phyloP scores from a whole-genome alignment of 1,139 yeast genomes.

The Taiozyma sp. region DNA sequence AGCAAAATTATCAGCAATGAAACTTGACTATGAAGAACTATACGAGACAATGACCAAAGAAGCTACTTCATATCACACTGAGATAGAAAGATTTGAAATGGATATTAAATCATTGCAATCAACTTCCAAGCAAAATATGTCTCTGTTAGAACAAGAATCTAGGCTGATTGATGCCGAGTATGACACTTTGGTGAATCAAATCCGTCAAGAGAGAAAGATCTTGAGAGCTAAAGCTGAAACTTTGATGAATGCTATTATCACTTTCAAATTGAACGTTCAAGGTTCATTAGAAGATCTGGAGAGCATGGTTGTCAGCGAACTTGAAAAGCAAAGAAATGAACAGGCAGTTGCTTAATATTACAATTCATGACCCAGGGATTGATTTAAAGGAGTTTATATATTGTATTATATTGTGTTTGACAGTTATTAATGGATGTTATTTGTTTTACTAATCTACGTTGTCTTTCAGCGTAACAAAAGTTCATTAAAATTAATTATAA shows the following conservation, averaged over 20 bases:
- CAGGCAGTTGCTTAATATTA: not conserved
- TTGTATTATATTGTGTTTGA: not conserved
- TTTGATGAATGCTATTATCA: slow-evolving; percentile 54
- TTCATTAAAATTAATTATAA: not conserved
- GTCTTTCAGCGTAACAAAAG: not conserved
- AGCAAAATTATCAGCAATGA: slow-evolving; percentile 48
- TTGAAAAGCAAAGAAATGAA: slow-evolving; percentile 26
- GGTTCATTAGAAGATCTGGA: slow-evolving; percentile 54
- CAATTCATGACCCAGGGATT: not conserved
- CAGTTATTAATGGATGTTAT: not conserved
- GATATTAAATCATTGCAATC: slow-evolving; percentile 53
- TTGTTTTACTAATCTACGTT: not conserved
- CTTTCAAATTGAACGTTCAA: slow-evolving; percentile 64
- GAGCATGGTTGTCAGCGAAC: slow-evolving; percentile 32
- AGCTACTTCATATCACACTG: slow-evolving; percentile 51
- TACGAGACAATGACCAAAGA: slow-evolving; percentile 54
- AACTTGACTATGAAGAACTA: slow-evolving; percentile 53
- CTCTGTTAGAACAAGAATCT: slow-evolving; percentile 52
- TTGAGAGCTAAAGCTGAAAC: slow-evolving; percentile 51
- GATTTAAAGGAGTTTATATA: not conserved
- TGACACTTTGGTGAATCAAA: slow-evolving; percentile 45
- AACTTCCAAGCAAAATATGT: slow-evolving; percentile 48
- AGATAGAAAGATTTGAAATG: slow-evolving; percentile 61
- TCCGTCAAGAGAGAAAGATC: slow-evolving; percentile 43
- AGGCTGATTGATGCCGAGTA: slow-evolving; percentile 52